phyloP scores from a whole-genome alignment of 169 alveolate genomes.

The Eimeria acervulina region DNA sequence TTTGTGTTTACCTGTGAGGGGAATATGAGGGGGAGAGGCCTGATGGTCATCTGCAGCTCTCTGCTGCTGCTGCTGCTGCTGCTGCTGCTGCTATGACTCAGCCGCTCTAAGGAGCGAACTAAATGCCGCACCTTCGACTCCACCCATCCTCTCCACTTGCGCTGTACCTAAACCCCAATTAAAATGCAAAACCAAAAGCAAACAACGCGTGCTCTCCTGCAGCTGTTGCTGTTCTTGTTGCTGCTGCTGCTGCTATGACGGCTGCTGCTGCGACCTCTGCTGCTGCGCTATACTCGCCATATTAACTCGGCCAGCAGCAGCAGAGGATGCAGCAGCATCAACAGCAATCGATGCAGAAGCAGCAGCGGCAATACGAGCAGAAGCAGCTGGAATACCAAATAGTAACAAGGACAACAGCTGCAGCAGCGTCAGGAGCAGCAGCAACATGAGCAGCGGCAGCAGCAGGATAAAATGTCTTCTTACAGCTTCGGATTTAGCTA shows the following conservation, averaged over 20 bases:
- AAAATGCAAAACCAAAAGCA: not conserved
- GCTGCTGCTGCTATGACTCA: not conserved
- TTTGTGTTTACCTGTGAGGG: not conserved
- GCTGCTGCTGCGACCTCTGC: no score
- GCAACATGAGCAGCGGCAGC: no score
- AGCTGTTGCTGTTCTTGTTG: no score
- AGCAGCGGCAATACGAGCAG: not conserved
- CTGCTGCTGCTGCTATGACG: no score
- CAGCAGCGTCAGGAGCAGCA: slow-evolving; percentile 1
- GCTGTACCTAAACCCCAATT: slow-evolving; percentile 80
- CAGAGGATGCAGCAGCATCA: no score
- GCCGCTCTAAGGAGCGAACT: slow-evolving; percentile 84
- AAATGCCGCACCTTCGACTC: slow-evolving; percentile 87
- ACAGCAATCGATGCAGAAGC: not conserved
- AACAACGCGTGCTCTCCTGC: no score
- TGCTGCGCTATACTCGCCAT: no score
- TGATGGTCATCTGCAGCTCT: slow-evolving; percentile 18
- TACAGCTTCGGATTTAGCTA: slow-evolving; percentile 76
- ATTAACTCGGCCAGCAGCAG: no score
- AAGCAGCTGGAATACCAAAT: no score
- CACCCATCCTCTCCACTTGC: slow-evolving; percentile 89
- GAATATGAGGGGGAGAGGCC: slow-evolving; percentile 69
- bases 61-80: not conserved
- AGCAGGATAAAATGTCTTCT: not conserved
- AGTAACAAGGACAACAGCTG: not conserved